Conservation (phyloP, 1,139 yeast genomes). For the Protomyces macrosporus region DNA sequence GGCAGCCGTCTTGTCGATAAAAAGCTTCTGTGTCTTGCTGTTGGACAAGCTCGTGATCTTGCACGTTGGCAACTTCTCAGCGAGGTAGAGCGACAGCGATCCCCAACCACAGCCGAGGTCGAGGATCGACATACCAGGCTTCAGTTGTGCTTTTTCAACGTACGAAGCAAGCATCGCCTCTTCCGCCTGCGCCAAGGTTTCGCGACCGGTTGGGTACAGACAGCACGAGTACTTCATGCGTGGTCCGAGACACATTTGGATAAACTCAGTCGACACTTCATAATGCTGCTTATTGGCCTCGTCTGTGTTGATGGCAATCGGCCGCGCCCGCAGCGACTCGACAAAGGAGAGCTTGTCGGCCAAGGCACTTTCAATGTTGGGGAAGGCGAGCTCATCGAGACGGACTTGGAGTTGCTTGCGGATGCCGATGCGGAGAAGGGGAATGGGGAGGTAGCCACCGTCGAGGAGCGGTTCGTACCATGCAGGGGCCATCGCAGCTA, state of each 20-base stretch:
- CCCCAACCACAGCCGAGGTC: constrained; percentile 49
- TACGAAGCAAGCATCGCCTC: constrained; percentile 24
- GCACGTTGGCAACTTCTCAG: constrained; percentile 32
- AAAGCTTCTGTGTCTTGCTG: constrained; percentile 22
- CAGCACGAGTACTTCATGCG: constrained; percentile 27
- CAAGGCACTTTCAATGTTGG: constrained; percentile 7
- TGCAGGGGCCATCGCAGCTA: constrained; percentile 3
- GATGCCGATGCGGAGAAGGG: constrained; percentile 19
- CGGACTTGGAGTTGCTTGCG: constrained; percentile 16
- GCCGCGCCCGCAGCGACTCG: constrained; percentile 6
- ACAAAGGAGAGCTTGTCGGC: constrained; percentile 23
- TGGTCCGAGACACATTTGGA: constrained; percentile 26
- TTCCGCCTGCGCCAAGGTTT: constrained; percentile 16
- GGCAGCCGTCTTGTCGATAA: constrained; percentile 23
- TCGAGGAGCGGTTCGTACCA: constrained; percentile 26
- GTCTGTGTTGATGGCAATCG: constrained; percentile 23
- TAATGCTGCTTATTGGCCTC: constrained; percentile 26
- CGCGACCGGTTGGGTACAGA: constrained; percentile 11
- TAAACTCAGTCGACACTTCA: constrained; percentile 24
- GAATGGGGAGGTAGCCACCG: constrained; percentile 21
- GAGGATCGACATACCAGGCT: constrained; percentile 38
- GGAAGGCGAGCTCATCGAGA: constrained; percentile 17
- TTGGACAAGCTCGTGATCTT: constrained; percentile 20
- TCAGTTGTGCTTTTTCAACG: constrained; percentile 52
- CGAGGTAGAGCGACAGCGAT: constrained; percentile 42